Conservation (phyloP, 805 yeast genomes). For the Saturnispora sekii region DNA sequence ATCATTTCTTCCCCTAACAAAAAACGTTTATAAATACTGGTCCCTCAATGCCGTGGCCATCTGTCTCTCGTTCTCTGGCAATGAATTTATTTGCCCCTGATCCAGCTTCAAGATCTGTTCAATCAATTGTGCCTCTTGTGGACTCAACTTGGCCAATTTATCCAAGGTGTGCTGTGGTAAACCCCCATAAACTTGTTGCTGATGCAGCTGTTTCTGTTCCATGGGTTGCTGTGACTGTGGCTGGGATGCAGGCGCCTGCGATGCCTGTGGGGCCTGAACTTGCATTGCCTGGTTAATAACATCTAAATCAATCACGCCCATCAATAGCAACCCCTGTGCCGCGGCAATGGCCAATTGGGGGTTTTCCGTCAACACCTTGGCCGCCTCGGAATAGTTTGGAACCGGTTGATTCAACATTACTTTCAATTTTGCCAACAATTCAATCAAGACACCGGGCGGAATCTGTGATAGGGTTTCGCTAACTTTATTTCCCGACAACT, state of each 20-base stretch:
- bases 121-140: slow-evolving; percentile 47
- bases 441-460: slow-evolving; percentile 64
- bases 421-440: slow-evolving; percentile 57
- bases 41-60: slow-evolving; percentile 48
- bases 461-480: slow-evolving; percentile 52
- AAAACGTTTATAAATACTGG: slow-evolving; percentile 35
- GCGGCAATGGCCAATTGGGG: slow-evolving; percentile 56
- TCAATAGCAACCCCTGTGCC: slow-evolving; percentile 62
- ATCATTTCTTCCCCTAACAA: background rate
- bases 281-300: slow-evolving; percentile 50
- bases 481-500: slow-evolving; percentile 40
- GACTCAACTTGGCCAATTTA: slow-evolving; percentile 42
- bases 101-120: slow-evolving; percentile 44
- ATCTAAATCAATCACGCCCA: slow-evolving; percentile 66
- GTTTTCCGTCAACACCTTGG: slow-evolving; percentile 41
- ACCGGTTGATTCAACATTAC: slow-evolving; percentile 42
- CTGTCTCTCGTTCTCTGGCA: slow-evolving; percentile 42
- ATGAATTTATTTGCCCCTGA: slow-evolving; percentile 37
- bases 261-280: too few relatives aligned
- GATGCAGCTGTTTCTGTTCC: slow-evolving; percentile 1
- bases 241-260: slow-evolving; percentile 13
- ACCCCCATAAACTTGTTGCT: background rate
- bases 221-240: slow-evolving; percentile 10
- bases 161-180: slow-evolving; percentile 39
- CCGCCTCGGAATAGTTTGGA: slow-evolving; percentile 41